These are phyloP conservation scores for Pythium aquatile DNA, from an alignment of 352 stramenopile genomes.

Conservation along the genomic window DNA sequence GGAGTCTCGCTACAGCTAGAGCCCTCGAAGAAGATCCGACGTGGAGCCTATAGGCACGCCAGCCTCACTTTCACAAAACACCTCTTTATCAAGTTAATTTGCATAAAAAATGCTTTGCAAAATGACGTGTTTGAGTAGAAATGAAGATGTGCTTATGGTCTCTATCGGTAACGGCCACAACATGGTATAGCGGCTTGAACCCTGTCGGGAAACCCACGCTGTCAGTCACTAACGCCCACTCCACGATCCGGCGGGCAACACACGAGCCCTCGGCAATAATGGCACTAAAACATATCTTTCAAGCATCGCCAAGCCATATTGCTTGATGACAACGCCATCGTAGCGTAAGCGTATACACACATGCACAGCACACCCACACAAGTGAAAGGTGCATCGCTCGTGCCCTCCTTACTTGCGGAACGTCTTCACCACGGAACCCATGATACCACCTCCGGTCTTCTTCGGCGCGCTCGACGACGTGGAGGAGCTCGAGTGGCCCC, in stretches of 20 bases:
- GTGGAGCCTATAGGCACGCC: no score
- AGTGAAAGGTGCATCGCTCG: not conserved
- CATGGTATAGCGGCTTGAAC: not conserved
- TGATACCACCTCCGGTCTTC: slow-evolving; percentile 39
- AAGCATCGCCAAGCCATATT: not conserved
- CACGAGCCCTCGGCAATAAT: not conserved
- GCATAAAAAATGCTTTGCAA: no score
- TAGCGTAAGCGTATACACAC: not conserved
- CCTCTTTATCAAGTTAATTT: no score
- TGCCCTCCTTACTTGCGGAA: slow-evolving; percentile 44
- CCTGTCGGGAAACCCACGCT: not conserved
- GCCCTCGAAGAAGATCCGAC: no score
- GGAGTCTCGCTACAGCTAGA: no score
- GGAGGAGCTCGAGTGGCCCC: slow-evolving; percentile 40
- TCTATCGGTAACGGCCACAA: not conserved
- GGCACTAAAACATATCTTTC: not conserved
- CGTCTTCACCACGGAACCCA: slow-evolving; percentile 51
- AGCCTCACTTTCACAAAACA: no score
- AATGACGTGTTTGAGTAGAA: no score
- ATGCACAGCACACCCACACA: not conserved
- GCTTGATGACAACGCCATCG: not conserved
- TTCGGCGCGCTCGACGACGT: slow-evolving; percentile 26
- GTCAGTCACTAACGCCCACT: no score
- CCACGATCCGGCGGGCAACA: no score
- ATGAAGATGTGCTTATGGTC: not conserved